Base-by-base conservation (phyloP, 2,329 filamentous ascomycete genomes). In the Emericellopsis atlantica region DNA sequence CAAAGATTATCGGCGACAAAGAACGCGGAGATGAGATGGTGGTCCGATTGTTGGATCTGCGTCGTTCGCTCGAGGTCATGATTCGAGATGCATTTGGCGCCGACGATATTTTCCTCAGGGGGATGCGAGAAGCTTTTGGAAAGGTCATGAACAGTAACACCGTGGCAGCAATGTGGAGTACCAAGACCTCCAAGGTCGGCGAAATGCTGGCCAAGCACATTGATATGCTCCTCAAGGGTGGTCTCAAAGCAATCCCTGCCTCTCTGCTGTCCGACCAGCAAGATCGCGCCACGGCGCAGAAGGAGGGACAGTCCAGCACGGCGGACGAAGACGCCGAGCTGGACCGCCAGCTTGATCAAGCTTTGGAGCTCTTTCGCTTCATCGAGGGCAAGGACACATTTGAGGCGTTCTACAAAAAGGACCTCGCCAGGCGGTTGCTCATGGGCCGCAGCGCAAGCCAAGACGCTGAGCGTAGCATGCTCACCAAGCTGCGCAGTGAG, bases 191-290 rank as follows among this genome's bases (percentile, higher is more conserved):
- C 15, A 96, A 94, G 67, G 87, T 94, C 12, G 92, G 90, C 39
- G 92, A 98, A 65, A 95, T 96, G 89, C 93, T 95, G 50, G 93
- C 92, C 24, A 96, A 95, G 61, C 89, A 96, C 52, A 84, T 98
- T 46, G 92, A 98, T 60, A 72, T 84, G 64, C 69, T 98, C 16
- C 72, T 98, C 26, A 80, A 88, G 42, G 87, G 87, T 39, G 93
- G 92, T 1, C 71, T 90, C 37, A 96, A 93, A 58, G 81, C 83
- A 0, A 74, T 93, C 8, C 86, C 85, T 1, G 72, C 78, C 36
- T 74, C 76, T 18, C 67, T 90, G 8, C 66, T 79, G 2, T 76
- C 79, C 1, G 76, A 82, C 49, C 58, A 60, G 32, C 74, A 74
- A 46, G 77, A 80, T 51, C 65, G 72, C 4, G 64, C 65, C 6